Evolutionary conservation across 306 rosid genomes (phyloP).

Genomic region (Quercus rubra): DNA sequence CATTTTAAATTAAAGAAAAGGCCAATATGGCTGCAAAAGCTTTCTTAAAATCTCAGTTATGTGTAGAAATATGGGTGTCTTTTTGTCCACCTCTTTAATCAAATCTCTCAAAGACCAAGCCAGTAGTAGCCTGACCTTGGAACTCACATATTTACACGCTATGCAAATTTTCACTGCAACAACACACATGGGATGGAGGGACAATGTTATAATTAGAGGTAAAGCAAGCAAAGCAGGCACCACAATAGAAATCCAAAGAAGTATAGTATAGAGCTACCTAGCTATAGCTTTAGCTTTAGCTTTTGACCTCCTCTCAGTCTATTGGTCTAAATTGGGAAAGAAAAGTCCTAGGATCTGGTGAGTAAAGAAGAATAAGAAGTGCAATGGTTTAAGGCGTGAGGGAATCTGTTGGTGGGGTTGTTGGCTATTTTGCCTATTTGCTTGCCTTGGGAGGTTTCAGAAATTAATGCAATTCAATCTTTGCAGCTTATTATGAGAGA

Average conservation of each 20-base stretch:
- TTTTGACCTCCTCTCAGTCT: conserved; percentile 36
- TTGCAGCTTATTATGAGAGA: no score
- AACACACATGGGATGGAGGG: no score
- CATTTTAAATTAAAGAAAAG: conserved; percentile 40
- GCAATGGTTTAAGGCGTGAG: conserved; percentile 79
- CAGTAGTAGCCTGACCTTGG: conserved; percentile 14
- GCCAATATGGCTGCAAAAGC: conserved; percentile 33
- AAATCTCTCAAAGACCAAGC: conserved; percentile 13
- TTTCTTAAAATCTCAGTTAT: conserved; percentile 36
- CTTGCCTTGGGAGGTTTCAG: no score
- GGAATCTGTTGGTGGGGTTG: conserved; percentile 42
- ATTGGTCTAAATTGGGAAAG: conserved; percentile 24
- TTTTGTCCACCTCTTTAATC: no score
- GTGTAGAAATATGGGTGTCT: conserved; percentile 26
- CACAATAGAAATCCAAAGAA: not conserved
- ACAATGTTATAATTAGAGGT: no score
- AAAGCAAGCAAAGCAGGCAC: no score
- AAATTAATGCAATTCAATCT: no score
- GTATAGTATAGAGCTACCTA: not conserved
- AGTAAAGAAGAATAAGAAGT: conserved; percentile 35
- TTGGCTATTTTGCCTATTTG: no score
- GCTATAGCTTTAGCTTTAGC: not conserved
- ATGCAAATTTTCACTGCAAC: conserved; percentile 12
- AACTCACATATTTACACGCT: conserved; percentile 19
- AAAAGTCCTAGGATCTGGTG: conserved; percentile 83